Conservation (phyloP, 1,284 basidiomycete species). For the Chalciporus sp. region DNA sequence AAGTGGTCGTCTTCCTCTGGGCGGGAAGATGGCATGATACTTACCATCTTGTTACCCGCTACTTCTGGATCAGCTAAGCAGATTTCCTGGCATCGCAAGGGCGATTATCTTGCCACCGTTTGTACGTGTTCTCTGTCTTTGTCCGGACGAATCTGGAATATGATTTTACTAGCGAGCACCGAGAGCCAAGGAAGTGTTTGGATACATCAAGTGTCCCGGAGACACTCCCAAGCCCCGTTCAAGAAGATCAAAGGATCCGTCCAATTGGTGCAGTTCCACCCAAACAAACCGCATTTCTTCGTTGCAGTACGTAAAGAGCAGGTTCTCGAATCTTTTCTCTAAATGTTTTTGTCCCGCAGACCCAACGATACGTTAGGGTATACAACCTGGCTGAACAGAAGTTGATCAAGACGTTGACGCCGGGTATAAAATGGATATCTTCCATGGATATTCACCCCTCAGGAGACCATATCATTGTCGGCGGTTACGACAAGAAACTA, state of each 20-base stretch:
- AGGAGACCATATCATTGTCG: constrained; percentile 95
- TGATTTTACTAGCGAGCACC: constrained; percentile 49
- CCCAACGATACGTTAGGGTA: constrained; percentile 93
- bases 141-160: constrained; percentile 12
- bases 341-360: constrained; percentile 47
- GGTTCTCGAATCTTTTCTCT: constrained; percentile 6
- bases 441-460: constrained; percentile 95
- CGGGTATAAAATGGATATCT: constrained; percentile 97
- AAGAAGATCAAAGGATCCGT: constrained; percentile 90
- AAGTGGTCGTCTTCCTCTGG: constrained; percentile 63
- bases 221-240: constrained; percentile 98
- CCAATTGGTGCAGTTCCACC: constrained; percentile 95
- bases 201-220: constrained; percentile 93
- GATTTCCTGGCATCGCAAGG: constrained; percentile 91
- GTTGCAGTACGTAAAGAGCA: constrained; percentile 73
- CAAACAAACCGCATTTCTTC: constrained; percentile 93
- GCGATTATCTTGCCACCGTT: constrained; percentile 96
- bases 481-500: constrained; percentile 95
- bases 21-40: constrained; percentile 53
- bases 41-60: constrained; percentile 61
- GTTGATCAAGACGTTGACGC: constrained; percentile 88
- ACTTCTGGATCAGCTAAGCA: constrained; percentile 83
- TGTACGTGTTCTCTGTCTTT: constrained; percentile 49
- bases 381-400: constrained; percentile 96
- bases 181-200: constrained; percentile 76